Evolutionary conservation across 2,329 filamentous ascomycete species (phyloP).

Genomic region (Coniochaeta sp.): DNA sequence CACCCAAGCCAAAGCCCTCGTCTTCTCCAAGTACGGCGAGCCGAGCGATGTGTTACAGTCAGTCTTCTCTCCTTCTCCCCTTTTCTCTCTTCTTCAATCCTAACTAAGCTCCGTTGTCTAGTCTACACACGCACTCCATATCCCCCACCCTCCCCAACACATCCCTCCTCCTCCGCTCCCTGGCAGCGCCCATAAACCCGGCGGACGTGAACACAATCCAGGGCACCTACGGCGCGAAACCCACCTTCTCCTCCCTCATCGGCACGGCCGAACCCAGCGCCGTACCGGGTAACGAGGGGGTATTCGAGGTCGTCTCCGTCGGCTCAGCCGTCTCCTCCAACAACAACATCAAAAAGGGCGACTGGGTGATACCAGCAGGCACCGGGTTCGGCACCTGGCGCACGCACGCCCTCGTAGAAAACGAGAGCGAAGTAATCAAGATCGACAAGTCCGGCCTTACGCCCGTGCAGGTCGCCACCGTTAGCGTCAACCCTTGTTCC

Average conservation of each 20-base stretch:
- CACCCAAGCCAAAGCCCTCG: slow-evolving; percentile 76
- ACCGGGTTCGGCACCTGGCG: slow-evolving; percentile 91
- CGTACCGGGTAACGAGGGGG: slow-evolving; percentile 84
- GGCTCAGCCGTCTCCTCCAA: slow-evolving; percentile 45
- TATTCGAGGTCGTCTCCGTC: slow-evolving; percentile 76
- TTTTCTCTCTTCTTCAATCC: background rate
- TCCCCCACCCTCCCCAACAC: slow-evolving; percentile 61
- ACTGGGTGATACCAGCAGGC: slow-evolving; percentile 87
- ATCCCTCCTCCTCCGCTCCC: slow-evolving; percentile 72
- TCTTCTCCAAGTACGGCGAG: slow-evolving; percentile 69
- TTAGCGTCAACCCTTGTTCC: slow-evolving; percentile 87
- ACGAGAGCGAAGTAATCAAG: slow-evolving; percentile 54
- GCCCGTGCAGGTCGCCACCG: slow-evolving; percentile 75
- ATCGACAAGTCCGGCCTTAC: slow-evolving; percentile 48
- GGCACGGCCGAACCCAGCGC: slow-evolving; percentile 72
- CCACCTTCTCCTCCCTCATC: slow-evolving; percentile 61
- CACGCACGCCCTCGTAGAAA: slow-evolving; percentile 70
- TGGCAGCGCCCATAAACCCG: slow-evolving; percentile 90
- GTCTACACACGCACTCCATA: slow-evolving; percentile 69
- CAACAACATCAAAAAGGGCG: slow-evolving; percentile 65
- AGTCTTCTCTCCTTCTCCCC: no score
- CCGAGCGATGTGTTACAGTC: slow-evolving; percentile 63
- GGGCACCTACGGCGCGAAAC: slow-evolving; percentile 87
- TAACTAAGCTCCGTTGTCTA: slow-evolving; percentile 16
- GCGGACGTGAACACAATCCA: slow-evolving; percentile 98